Evolutionary conservation across 2,329 filamentous ascomycete species (phyloP).

Genomic region (Chaetomium globosum): DNA sequence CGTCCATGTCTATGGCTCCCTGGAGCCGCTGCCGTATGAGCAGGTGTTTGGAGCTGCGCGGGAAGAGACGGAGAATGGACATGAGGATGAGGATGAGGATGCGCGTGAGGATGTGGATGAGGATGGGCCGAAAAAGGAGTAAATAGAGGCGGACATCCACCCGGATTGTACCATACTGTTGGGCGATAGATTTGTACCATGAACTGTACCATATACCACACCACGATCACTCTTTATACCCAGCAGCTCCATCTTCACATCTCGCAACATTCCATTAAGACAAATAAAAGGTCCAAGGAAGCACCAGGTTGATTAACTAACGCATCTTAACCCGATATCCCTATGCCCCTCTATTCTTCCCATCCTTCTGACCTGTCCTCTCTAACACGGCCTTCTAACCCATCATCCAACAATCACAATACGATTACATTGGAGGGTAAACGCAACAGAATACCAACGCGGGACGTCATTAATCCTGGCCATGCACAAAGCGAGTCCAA

Average conservation of each 20-base stretch:
- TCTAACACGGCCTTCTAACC: neutral
- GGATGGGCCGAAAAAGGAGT: neutral
- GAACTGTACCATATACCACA: neutral
- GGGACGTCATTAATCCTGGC: neutral
- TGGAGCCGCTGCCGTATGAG: constrained; percentile 41
- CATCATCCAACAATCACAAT: constrained; percentile 1
- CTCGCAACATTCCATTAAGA: neutral
- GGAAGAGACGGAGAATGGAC: neutral
- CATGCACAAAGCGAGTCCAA: neutral
- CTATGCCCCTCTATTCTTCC: neutral
- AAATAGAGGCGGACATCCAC: neutral
- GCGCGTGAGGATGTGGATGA: neutral
- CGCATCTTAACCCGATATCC: neutral
- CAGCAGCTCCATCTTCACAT: neutral
- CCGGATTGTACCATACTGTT: neutral
- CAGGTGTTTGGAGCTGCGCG: constrained; percentile 42
- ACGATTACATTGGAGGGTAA: constrained; percentile 2
- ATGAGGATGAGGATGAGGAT: neutral
- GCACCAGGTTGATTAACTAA: neutral
- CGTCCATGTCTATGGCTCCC: constrained; percentile 52
- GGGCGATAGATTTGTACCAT: neutral
- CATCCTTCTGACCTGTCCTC: neutral
- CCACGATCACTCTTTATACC: neutral
- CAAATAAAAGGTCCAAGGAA: neutral
- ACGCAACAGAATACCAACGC: neutral